Conservation (phyloP, 306 rosid genomes). For the Pyrus betulifolia region DNA sequence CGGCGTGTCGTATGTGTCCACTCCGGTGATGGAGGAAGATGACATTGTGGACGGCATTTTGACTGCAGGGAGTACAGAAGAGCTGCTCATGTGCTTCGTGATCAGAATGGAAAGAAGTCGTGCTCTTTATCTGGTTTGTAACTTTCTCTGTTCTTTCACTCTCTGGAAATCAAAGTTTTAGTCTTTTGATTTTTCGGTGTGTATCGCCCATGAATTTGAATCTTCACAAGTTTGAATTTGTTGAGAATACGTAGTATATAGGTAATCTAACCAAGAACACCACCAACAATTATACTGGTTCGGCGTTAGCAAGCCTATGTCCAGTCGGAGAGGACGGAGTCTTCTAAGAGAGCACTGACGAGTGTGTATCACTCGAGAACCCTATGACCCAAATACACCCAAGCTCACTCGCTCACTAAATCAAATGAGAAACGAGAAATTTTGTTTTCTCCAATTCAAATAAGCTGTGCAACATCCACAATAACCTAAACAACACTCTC, state of each 20-base stretch:
- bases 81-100: slow-evolving; percentile 86
- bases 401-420: no score
- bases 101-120: slow-evolving; percentile 67
- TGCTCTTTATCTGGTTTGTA: slow-evolving; percentile 72
- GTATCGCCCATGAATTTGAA: neutral
- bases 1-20: slow-evolving; percentile 72
- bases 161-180: neutral
- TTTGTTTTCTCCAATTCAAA: no score
- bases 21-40: slow-evolving; percentile 95
- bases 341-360: no score
- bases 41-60: slow-evolving; percentile 64
- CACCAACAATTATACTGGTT: neutral
- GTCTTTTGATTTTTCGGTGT: neutral
- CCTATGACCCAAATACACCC: neutral
- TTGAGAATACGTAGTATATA: neutral
- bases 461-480: no score
- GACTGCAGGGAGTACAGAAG: slow-evolving; percentile 85
- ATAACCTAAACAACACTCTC: neutral
- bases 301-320: neutral
- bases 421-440: no score
- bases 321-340: no score
- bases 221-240: neutral
- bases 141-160: neutral
- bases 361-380: neutral
- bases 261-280: neutral